These are phyloP conservation scores for Corylus americana DNA, from an alignment of 306 rosid genomes.

Conservation along the genomic window DNA sequence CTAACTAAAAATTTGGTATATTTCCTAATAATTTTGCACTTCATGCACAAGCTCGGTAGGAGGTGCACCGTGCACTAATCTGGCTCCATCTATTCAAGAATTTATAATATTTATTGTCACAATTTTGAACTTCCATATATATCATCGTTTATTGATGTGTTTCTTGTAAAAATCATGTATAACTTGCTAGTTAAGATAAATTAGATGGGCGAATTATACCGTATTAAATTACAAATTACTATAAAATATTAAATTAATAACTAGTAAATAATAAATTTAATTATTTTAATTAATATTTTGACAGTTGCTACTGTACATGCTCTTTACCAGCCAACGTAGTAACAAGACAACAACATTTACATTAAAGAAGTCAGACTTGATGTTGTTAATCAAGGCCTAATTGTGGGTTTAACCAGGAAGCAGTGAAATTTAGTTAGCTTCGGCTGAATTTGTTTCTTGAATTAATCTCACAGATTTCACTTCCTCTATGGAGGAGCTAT, in stretches of 20 bases:
- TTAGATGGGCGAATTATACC: too few relatives aligned
- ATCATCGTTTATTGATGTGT: not conserved
- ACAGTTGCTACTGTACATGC: not conserved
- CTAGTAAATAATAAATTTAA: too few relatives aligned
- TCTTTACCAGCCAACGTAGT: not conserved
- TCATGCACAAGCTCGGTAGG: not conserved
- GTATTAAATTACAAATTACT: too few relatives aligned
- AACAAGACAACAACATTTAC: not conserved
- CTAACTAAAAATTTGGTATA: too few relatives aligned
- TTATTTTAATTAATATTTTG: too few relatives aligned
- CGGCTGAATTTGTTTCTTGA: not conserved
- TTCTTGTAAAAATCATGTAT: not conserved
- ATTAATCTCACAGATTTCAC: not conserved
- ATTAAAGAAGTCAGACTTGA: not conserved
- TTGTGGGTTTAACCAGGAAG: not conserved
- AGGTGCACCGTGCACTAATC: not conserved
- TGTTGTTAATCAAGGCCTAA: not conserved
- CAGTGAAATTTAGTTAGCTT: not conserved
- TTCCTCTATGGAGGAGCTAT: not conserved
- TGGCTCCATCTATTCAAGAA: not conserved
- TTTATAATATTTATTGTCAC: not conserved
- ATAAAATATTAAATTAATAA: too few relatives aligned
- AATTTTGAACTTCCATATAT: not conserved
- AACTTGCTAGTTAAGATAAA: not conserved
- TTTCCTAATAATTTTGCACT: not conserved